Percentiles rank a stretch among this genome's conserved stretches.
phyloP scores from a whole-genome alignment of 352 stramenopile genomes.

The Pythium brachiatum region DNA sequence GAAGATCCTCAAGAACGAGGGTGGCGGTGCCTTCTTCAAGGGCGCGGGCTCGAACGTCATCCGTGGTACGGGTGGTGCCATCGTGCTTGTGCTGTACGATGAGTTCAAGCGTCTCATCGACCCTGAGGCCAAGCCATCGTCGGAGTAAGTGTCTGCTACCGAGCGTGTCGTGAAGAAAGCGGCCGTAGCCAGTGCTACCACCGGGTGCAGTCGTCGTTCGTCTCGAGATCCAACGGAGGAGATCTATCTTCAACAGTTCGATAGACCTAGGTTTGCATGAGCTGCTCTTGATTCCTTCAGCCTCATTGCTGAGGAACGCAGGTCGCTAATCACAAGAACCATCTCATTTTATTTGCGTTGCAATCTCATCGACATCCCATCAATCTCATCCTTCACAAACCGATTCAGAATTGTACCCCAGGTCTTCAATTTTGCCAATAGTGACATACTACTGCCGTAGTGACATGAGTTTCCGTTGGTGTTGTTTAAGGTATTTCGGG shows the following conservation, averaged over 20 bases:
- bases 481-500: not conserved
- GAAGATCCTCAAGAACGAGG: conserved; percentile 98
- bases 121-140: conserved; percentile 54
- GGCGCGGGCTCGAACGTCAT: conserved; percentile 98
- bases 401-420: conserved; percentile 22
- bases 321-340: conserved; percentile 25
- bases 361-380: not conserved
- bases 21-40: conserved; percentile 97
- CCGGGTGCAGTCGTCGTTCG: conserved; percentile 9
- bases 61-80: conserved; percentile 96
- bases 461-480: conserved; percentile 3
- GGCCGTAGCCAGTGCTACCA: conserved; percentile 17
- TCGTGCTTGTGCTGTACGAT: conserved; percentile 99
- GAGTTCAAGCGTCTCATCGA: conserved; percentile 95
- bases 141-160: conserved; percentile 37
- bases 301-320: not conserved
- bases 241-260: conserved; percentile 27
- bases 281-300: not conserved
- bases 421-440: not conserved
- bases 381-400: not conserved
- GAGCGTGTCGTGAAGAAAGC: conserved; percentile 29
- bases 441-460: conserved; percentile 4
- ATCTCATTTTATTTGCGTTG: conserved; percentile 33
- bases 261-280: conserved; percentile 32
- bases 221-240: conserved; percentile 11